phyloP scores from a whole-genome alignment of 2,329 filamentous ascomycete genomes.

The Colletotrichum australisinense region DNA sequence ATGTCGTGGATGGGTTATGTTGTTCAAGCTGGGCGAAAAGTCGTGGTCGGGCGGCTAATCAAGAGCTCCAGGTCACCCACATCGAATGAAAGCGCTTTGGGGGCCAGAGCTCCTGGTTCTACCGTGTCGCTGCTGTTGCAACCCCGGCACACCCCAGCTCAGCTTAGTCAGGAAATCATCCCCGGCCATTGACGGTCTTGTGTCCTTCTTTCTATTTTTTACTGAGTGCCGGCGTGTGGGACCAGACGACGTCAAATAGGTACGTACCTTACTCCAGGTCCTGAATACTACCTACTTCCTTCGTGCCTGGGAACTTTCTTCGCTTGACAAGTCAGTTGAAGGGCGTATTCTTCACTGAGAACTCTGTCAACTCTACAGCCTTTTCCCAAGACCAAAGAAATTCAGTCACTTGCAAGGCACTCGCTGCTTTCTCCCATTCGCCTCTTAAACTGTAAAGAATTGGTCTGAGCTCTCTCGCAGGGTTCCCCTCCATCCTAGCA shows the following conservation, averaged over 20 bases:
- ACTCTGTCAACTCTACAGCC: background rate
- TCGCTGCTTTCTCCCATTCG: background rate
- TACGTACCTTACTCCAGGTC: conserved; percentile 21
- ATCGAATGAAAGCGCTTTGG: conserved; percentile 4
- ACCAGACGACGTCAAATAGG: conserved; percentile 23
- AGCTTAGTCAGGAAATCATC: conserved; percentile 25
- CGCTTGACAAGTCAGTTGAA: background rate
- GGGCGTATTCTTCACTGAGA: background rate
- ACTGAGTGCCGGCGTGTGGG: conserved; percentile 11
- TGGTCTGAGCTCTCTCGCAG: conserved; percentile 29
- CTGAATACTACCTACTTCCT: background rate
- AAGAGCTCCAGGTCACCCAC: conserved; percentile 28
- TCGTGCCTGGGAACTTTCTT: background rate
- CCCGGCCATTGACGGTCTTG: background rate
- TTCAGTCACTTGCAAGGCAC: background rate
- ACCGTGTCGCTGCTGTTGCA: background rate
- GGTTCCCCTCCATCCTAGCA: conserved; percentile 45
- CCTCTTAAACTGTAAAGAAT: background rate
- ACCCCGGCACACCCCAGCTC: background rate
- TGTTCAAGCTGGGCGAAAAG: conserved; percentile 18
- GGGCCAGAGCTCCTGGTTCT: conserved; percentile 26
- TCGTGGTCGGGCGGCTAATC: conserved; percentile 28
- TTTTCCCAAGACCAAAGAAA: background rate
- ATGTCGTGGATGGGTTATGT: background rate
- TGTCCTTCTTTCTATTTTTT: background rate